Evolutionary conservation across 768 basidiomycete genomes (phyloP), one percentile per base, ranked within the genome.

Genomic region (Chiua virens): DNA sequence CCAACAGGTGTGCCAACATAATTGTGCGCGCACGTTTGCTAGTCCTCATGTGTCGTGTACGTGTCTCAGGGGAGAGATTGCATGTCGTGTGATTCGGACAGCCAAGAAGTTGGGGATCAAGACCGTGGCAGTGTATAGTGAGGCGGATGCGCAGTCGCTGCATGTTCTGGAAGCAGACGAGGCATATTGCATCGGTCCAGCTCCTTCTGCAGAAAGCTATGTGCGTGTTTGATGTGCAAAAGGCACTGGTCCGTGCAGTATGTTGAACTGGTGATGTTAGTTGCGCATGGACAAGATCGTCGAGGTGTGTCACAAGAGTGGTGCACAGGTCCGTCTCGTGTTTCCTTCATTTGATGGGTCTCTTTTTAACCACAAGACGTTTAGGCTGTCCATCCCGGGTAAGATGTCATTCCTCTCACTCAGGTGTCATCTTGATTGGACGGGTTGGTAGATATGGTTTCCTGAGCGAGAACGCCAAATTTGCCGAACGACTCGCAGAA

Each of bases 311-410:
- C 81, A 77, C 60, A 73, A 74, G 45, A 91, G 86, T 55, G 90
- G 92, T 37, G 93, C 94, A 21, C 89, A 95, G 79, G 91, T 90
- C 50, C 11, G 75, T 64, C 22, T 52, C 27, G 9, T 38, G 28
- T 22, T 27, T 41, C 21, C 28, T 15, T 51, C 6, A 22, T 52
- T 45, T 54, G 46, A 51, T 18, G 38, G 13, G 23, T 28, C 8
- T 44, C 20, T 18, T 34, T 44, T 28, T 8, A 21, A 20, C n/a
- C n/a, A n/a, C 21, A 32, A 30, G 41, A 42, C 28, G 3, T 32
- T 14, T 52, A 93, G 88, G 94, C 93, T 0, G 86, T 98, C 20
- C 94, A 98, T 68, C 95, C 94, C 5, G 95, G 95, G 79, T 92
- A 79, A 53, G 53, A 46, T 40, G 18, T 8, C 2, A 9, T 30